Evolutionary conservation across 1,139 yeast genomes (phyloP), one percentile per base, ranked within the genome.

Genomic region (Suhomyces bokatorum): DNA sequence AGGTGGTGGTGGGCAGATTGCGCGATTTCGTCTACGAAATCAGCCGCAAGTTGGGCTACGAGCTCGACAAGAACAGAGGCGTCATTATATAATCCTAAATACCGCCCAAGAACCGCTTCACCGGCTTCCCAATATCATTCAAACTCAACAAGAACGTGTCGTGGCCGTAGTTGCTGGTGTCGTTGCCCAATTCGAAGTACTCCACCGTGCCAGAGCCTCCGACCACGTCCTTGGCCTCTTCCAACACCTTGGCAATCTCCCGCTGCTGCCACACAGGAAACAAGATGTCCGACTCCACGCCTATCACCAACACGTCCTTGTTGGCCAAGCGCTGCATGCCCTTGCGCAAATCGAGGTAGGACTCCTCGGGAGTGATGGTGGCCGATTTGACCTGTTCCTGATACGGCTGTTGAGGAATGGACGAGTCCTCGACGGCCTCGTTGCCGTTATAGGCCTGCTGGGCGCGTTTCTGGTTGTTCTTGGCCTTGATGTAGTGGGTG

Each of bases 261-360:
- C 84, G 69, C 64, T 90, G 98, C 66, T 91, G 97, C 96, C 96
- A 88, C 33, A 85, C 89, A 1, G 98, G 98, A 71, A 90, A 90
- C 44, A 90, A 72, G 39, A 87, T 87, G 61, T 90, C 98, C 1
- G 95, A 85, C 59, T 88, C 95, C 8, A 90, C 97, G 6, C 98
- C 98, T 37, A 90, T 77, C 2, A 91, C 90, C 46, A 91, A 68
- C 5, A 87, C 76, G 36, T 85, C 82, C 51, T 83, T 81, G 51
- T 83, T 73, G 2, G 85, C 75, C 49, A 90, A 70, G 35, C 80
- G 77, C 29, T 64, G 60, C 74, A 90, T 69, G 1, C 98, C 98
- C 15, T 68, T 64, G 15, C 74, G 65, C 41, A 90, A 71, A 59
- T 90, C 97, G 9, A 66, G 61, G 26, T 73, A 66, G 0, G 85